phyloP scores from a whole-genome alignment of 2,329 filamentous ascomycete species.

The Hymenoscyphus infarciens region DNA sequence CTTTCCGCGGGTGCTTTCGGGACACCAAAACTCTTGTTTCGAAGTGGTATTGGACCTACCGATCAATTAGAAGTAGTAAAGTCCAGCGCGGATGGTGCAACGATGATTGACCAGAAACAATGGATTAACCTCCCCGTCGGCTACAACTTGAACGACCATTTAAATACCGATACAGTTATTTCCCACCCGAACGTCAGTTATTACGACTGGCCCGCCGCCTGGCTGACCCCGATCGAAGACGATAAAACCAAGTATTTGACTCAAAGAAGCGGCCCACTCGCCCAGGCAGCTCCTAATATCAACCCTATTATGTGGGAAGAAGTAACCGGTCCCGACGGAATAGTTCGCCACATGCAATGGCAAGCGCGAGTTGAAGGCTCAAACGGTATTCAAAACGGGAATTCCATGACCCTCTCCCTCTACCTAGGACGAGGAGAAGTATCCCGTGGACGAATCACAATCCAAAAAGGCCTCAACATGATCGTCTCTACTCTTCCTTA shows the following conservation, averaged over 20 bases:
- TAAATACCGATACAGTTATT: conserved; percentile 52
- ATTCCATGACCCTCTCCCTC: conserved; percentile 43
- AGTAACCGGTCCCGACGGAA: conserved; percentile 52
- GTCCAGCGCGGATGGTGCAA: conserved; percentile 43
- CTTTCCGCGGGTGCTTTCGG: conserved; percentile 66
- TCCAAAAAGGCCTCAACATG: conserved; percentile 54
- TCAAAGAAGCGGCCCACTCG: conserved; percentile 53
- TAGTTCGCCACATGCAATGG: conserved; percentile 60
- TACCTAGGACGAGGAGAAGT: conserved; percentile 62
- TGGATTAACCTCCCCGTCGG: conserved; percentile 58
- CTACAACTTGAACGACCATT: conserved; percentile 53
- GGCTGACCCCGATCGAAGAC: conserved; percentile 40
- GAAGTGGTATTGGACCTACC: conserved; percentile 55
- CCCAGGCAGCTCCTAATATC: conserved; percentile 61
- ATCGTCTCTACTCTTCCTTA: conserved; percentile 54
- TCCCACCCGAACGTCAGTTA: conserved; percentile 48
- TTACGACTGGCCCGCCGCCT: conserved; percentile 64
- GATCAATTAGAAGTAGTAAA: conserved; percentile 46
- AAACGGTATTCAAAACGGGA: conserved; percentile 17
- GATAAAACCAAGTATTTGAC: conserved; percentile 43
- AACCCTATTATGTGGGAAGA: conserved; percentile 58
- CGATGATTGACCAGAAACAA: conserved; percentile 44
- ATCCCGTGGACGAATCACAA: conserved; percentile 58
- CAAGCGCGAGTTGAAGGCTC: conserved; percentile 56
- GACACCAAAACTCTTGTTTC: conserved; percentile 53